Base-by-base conservation (phyloP, 805 yeast species). In the Priceomyces haplophilus region DNA sequence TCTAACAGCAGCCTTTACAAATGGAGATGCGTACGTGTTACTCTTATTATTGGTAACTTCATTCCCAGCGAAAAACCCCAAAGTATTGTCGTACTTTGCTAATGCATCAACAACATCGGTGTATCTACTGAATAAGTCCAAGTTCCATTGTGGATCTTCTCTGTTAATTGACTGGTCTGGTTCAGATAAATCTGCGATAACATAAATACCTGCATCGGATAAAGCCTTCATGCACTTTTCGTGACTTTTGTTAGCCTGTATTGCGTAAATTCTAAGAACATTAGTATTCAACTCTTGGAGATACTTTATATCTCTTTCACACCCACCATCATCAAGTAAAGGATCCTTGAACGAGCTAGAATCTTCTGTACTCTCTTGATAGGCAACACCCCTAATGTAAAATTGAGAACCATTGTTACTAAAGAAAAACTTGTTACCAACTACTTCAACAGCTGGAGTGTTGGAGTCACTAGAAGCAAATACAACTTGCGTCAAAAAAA, bases 31-130 rank as follows among this genome's bases (percentile, higher is more conserved):
- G 49, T 74, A 82, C 44, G 90, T 81, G 68, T 82, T 84, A 53
- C 78, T 59, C 24, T 60, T 61, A 54, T 78, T 74, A 66, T 85
- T 84, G 56, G 88, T 76, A 49, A 85, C 91, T 74, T 85, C 91
- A 60, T 85, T 85, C 75, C 91, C 91, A 37, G 91, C 91, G 62
- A 85, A 85, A 75, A 85, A 85, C 55, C 93, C 93, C 52, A 85
- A 70, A 40, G 83, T 74, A 62, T 85, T 85, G 56, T 86, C 75
- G 65, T 84, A 85, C 59, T 76, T 72, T 45, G 78, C 78, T 74
- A 85, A 80, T 55, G 65, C 62, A 60, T 85, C 91, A 53, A 85
- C 80, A 40, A 85, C 87, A 4, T 72, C 55, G 41, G 83, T 80
- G 70, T 85, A 85, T 71, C 90, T 79, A 41, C 78, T 66, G 62